Base-by-base conservation (phyloP, 352 stramenopile species). In the Phytophthora pistaciae region DNA sequence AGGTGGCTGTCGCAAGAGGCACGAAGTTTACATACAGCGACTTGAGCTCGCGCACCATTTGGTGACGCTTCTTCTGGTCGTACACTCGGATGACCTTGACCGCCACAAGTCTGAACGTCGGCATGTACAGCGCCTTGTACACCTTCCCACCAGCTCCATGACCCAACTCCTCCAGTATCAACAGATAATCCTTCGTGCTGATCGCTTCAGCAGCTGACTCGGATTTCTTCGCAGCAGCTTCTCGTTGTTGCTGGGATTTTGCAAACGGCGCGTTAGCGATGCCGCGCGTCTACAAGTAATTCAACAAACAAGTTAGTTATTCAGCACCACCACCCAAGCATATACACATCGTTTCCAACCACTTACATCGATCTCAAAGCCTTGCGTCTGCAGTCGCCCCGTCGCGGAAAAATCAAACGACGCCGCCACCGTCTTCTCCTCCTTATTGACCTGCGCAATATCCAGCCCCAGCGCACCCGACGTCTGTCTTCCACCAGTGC, bases 31-130 rank as follows among this genome's bases (percentile, higher is more conserved):
- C 75, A 46, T 95, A 95, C 48, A 95, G 79, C 31, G 88, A 94
- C 79, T 92, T 93, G 64, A 96, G 79, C 60, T 96, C 90, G 11
- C 88, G 85, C 46, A 96, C 85, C 88, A 96, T 93, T 83, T 96
- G 90, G 40, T 95, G 88, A 10, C 90, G 83, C 61, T 96, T 96
- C 66, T 95, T 85, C 67, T 96, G 85, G 54, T 98, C 92, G 61
- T 87, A 96, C 2, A 98, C 87, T 2, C 87, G 82, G 50, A 98
- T 96, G 23, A 96, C 79, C 48, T 98, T 98, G 40, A 98, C 78
- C 0, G 93, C 93, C 8, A 98, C 89, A 18, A 98, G 74, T 49
- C 87, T 88, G 65, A 98, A 91, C 5, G 93, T 96, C 11, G 91
- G 93, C 40, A 97, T 75, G 61, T 98, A 96, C 54, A 98, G 60